These are phyloP conservation scores for Penicillium waksmanii DNA, from an alignment of 495 filamentous ascomycete species.

Conservation along the genomic window DNA sequence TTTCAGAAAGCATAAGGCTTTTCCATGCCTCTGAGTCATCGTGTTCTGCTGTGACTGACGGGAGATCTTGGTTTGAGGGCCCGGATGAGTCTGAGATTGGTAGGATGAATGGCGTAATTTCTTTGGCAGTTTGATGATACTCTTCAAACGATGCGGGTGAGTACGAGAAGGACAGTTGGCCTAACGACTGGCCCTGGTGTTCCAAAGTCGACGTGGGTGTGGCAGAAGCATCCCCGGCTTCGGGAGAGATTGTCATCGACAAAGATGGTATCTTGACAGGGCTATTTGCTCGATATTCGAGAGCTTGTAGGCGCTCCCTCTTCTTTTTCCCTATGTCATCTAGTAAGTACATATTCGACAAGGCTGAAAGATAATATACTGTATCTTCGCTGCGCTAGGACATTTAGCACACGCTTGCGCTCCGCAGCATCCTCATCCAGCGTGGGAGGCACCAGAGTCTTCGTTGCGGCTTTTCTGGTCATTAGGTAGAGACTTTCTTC, in stretches of 20 bases:
- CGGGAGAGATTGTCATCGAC: neutral
- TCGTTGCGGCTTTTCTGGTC: slow-evolving; percentile 7
- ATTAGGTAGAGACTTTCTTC: slow-evolving; percentile 1
- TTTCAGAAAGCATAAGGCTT: neutral
- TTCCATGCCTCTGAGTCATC: neutral
- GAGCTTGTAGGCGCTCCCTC: slow-evolving; percentile 14
- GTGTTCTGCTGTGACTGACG: neutral
- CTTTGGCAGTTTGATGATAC: neutral
- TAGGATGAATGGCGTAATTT: neutral
- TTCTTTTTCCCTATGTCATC: slow-evolving; percentile 7
- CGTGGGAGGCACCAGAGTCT: slow-evolving; percentile 29
- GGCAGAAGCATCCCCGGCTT: neutral
- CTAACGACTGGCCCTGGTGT: neutral
- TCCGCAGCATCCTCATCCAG: slow-evolving; percentile 44
- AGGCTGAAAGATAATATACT: neutral
- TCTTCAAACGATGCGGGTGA: neutral
- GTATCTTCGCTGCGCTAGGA: slow-evolving; percentile 55
- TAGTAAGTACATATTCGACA: neutral
- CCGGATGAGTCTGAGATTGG: neutral
- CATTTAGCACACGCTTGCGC: slow-evolving; percentile 52
- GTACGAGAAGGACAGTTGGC: neutral
- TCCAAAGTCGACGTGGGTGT: neutral
- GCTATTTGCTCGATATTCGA: slow-evolving; percentile 4
- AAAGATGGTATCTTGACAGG: neutral
- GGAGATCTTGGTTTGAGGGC: neutral